Conservation (phyloP, 139 green algal genomes). For the Chlorella vulgaris region DNA sequence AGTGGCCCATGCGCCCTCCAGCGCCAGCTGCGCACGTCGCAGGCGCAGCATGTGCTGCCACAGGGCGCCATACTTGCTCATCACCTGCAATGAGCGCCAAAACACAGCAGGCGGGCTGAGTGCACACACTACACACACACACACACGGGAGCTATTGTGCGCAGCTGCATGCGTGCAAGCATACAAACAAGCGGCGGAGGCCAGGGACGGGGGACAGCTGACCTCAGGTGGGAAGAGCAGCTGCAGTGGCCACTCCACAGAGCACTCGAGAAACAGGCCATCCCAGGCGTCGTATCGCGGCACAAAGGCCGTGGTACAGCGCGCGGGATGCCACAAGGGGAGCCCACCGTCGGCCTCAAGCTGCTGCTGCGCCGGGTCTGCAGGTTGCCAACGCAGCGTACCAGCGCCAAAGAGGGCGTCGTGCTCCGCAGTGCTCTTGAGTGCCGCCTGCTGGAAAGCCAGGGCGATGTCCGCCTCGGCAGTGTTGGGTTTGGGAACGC, state of each 20-base stretch:
- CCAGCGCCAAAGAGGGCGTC: conserved; percentile 59
- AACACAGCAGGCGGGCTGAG: too few relatives aligned
- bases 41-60: conserved; percentile 87
- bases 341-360: too few relatives aligned
- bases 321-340: conserved; percentile 30
- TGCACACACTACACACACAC: too few relatives aligned
- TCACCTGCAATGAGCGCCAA: conserved; percentile 26
- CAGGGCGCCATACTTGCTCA: conserved; percentile 76
- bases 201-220: not conserved
- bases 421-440: conserved; percentile 57
- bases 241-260: conserved; percentile 82
- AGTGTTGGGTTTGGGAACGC: conserved; percentile 57
- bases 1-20: conserved; percentile 76
- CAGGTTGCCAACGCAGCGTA: conserved; percentile 37
- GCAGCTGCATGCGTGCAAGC: too few relatives aligned
- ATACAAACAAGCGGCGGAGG: too few relatives aligned
- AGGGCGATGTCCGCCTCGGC: conserved; percentile 67
- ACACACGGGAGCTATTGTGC: too few relatives aligned
- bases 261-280: conserved; percentile 69
- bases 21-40: conserved; percentile 66
- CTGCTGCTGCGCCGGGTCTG: too few relatives aligned
- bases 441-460: conserved; percentile 65
- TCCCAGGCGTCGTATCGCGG: conserved; percentile 82
- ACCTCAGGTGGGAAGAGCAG: conserved; percentile 79
- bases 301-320: conserved; percentile 33